Evolutionary conservation across 805 yeast species (phyloP), one percentile per base, ranked within the genome.

Genomic region (Candida manassasensis): DNA sequence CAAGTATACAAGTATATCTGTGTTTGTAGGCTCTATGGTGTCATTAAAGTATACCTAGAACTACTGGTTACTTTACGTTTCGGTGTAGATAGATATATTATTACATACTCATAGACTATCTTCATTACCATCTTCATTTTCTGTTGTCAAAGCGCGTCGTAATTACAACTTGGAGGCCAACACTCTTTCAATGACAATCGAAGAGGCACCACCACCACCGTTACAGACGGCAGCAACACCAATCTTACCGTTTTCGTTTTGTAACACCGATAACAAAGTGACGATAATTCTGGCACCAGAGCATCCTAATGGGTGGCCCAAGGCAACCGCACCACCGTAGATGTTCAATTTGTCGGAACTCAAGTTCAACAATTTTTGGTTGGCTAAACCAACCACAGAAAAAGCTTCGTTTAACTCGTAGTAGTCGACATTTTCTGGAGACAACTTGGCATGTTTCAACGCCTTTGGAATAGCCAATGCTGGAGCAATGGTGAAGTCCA

Each of bases 151-250:
- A n/a, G n/a, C n/a, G n/a, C n/a, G 17, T 24, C n/a, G n/a, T n/a
- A n/a, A n/a, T 21, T 54, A 66, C 51, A 67, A 63, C 50, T 65
- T 64, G 34, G 55, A 49, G 35, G 59, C 65, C 31, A 45, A 45
- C 27, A 78, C 53, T 52, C 71, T 78, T 70, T 89, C 96, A 52
- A 93, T 76, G 42, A 93, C 86, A 52, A 93, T 71, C 17, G 97
- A 81, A 38, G 95, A 83, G 33, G 97, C 97, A 59, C 98, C 99
- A 60, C 99, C 99, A 55, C 99, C 99, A 71, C 99, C 98, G 63
- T 93, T 93, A 75, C 98, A 93, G 57, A 93, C 82, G 61, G 87
- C 96, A 52, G 96, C 97, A 48, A 79, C 87, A 61, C 99, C 99
- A 49, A 80, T 62, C 68, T 82, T 86, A 43, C 72, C 72, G 41